Percentiles rank a stretch among this genome's conserved stretches.
Conservation (phyloP, 2,329 filamentous ascomycete genomes). For the Bipolaris oryzae region DNA sequence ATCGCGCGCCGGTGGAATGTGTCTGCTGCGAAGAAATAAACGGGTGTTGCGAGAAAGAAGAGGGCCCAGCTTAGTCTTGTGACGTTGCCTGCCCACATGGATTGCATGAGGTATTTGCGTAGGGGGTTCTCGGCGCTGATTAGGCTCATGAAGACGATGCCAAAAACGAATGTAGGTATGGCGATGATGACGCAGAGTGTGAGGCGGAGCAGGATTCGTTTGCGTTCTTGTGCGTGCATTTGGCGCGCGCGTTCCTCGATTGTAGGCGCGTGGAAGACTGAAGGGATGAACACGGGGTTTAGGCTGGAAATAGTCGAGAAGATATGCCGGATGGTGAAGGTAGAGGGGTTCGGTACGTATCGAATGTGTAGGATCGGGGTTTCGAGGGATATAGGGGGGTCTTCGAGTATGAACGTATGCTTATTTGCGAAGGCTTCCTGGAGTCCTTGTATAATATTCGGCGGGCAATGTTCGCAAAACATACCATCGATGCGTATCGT, state of each 20-base stretch:
- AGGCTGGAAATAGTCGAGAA: conserved; percentile 68
- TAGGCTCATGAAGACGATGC: conserved; percentile 89
- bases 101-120: conserved; percentile 71
- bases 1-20: conserved; percentile 80
- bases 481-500: conserved; percentile 51
- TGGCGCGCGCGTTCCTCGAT: conserved; percentile 79
- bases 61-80: conserved; percentile 79
- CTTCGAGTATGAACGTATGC: conserved; percentile 58
- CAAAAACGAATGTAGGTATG: conserved; percentile 84
- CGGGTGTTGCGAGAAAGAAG: conserved; percentile 79
- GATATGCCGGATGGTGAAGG: conserved; percentile 77
- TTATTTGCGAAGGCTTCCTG: conserved; percentile 54
- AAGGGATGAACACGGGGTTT: conserved; percentile 69
- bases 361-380: conserved; percentile 70
- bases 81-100: conserved; percentile 71
- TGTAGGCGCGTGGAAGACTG: conserved; percentile 78
- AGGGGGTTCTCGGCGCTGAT: conserved; percentile 64
- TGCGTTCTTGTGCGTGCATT: conserved; percentile 74
- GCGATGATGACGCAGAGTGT: conserved; percentile 71
- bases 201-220: conserved; percentile 71
- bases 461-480: conserved; percentile 55
- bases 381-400: conserved; percentile 62
- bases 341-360: conserved; percentile 71
- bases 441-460: conserved; percentile 61
- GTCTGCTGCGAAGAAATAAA: conserved; percentile 86